Evolutionary conservation across 495 filamentous ascomycete species (phyloP).

Genomic region (Glonium stellatum): DNA sequence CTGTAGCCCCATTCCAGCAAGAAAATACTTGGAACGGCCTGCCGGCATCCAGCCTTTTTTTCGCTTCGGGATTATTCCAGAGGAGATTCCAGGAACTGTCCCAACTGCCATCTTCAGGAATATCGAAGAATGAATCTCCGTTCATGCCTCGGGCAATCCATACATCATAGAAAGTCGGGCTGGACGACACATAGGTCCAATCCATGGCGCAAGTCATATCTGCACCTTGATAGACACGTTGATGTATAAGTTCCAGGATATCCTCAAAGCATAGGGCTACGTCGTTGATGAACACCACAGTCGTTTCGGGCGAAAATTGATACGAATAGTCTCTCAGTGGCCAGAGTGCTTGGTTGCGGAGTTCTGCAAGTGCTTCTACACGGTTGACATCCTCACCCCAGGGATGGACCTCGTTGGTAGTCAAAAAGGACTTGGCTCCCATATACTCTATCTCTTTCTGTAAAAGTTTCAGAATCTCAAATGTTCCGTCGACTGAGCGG

Average conservation of each 20-base stretch:
- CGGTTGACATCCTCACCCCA: slow-evolving; percentile 29
- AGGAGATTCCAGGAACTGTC: slow-evolving; percentile 41
- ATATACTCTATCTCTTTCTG: slow-evolving; percentile 32
- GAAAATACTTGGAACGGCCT: slow-evolving; percentile 49
- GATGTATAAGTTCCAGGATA: slow-evolving; percentile 47
- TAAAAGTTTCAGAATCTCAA: slow-evolving; percentile 40
- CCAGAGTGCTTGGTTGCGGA: slow-evolving; percentile 43
- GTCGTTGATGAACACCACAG: slow-evolving; percentile 47
- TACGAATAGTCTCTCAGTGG: slow-evolving; percentile 32
- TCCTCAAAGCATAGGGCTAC: slow-evolving; percentile 46
- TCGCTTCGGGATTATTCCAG: slow-evolving; percentile 36
- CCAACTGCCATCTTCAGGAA: slow-evolving; percentile 43
- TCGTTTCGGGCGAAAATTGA: slow-evolving; percentile 32
- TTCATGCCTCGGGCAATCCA: slow-evolving; percentile 45
- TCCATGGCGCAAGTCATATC: slow-evolving; percentile 51
- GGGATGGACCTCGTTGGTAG: slow-evolving; percentile 38
- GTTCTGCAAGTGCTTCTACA: slow-evolving; percentile 38
- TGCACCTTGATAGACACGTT: slow-evolving; percentile 39
- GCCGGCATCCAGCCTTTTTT: slow-evolving; percentile 24
- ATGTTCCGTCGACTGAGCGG: slow-evolving; percentile 46
- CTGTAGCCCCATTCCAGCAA: slow-evolving; percentile 48
- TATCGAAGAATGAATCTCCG: slow-evolving; percentile 47
- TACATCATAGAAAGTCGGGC: slow-evolving; percentile 46
- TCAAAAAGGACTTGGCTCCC: slow-evolving; percentile 36
- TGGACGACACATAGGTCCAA: slow-evolving; percentile 40